These are phyloP conservation scores for Strobilomyces dryophilus DNA, from an alignment of 768 basidiomycete species.

Conservation along the genomic window DNA sequence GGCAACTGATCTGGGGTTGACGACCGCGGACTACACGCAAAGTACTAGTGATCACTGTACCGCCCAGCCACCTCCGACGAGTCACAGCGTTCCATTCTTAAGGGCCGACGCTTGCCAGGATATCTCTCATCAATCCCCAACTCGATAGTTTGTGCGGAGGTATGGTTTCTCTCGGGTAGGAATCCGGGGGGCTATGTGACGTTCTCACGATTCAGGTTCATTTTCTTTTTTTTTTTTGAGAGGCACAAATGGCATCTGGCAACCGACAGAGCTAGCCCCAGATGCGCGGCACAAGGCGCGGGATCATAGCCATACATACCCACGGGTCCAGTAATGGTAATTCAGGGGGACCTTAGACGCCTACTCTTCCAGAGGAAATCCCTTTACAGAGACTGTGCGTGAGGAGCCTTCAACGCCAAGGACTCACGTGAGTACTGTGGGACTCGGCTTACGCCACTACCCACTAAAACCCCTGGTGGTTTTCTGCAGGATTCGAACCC, in stretches of 20 bases:
- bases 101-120: neutral
- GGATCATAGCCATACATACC: too few relatives aligned
- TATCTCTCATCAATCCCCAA: neutral
- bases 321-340: too few relatives aligned
- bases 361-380: neutral
- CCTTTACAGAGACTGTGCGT: neutral
- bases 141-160: neutral
- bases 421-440: neutral
- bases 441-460: too few relatives aligned
- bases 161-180: neutral
- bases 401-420: neutral
- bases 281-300: too few relatives aligned
- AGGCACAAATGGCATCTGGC: too few relatives aligned
- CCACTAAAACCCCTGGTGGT: too few relatives aligned
- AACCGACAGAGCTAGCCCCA: too few relatives aligned
- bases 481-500: too few relatives aligned
- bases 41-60: neutral
- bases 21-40: neutral
- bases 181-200: neutral
- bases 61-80: neutral
- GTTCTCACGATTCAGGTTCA: neutral
- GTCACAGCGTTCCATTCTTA: neutral
- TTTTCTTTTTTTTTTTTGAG: too few relatives aligned
- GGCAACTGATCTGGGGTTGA: too few relatives aligned
- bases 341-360: too few relatives aligned